phyloP scores from a whole-genome alignment of 495 filamentous ascomycete genomes.

The Xylaria acuta region DNA sequence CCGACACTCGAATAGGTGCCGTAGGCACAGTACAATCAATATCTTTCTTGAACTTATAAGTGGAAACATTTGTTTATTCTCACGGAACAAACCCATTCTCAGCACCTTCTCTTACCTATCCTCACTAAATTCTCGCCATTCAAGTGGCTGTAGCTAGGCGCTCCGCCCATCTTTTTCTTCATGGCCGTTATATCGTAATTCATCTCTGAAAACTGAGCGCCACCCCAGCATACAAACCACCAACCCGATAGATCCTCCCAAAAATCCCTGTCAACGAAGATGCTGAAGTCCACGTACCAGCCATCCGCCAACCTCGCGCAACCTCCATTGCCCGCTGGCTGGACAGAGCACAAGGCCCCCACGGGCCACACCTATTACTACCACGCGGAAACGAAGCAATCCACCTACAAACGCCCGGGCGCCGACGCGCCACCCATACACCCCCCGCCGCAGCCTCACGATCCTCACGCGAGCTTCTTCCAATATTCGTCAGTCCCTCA shows the following conservation, averaged over 20 bases:
- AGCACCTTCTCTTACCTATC: not conserved
- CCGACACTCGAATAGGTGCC: not conserved
- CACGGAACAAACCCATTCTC: not conserved
- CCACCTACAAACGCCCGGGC: constrained; percentile 79
- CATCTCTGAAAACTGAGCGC: not conserved
- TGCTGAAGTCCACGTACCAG: constrained; percentile 71
- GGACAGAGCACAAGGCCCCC: constrained; percentile 93
- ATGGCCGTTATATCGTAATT: not conserved
- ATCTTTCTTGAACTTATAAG: too few relatives aligned
- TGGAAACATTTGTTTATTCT: not conserved
- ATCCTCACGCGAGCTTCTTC: constrained; percentile 49
- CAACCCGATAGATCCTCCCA: not conserved
- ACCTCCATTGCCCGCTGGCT: constrained; percentile 76
- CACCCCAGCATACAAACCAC: not conserved
- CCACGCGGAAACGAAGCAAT: constrained; percentile 82
- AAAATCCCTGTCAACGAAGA: constrained; percentile 30
- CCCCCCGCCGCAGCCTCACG: constrained; percentile 28
- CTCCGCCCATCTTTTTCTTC: not conserved
- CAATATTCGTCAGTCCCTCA: constrained; percentile 54
- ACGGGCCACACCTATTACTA: constrained; percentile 91
- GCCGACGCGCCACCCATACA: constrained; percentile 38
- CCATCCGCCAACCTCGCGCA: constrained; percentile 44
- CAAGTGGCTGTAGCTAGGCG: not conserved
- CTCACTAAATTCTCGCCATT: not conserved
- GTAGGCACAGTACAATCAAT: too few relatives aligned